A percentile compares a stretch with the other conserved stretches of the same genome.
Evolutionary conservation across 2,329 filamentous ascomycete species (phyloP).

Genomic region (Apiospora arundinis): DNA sequence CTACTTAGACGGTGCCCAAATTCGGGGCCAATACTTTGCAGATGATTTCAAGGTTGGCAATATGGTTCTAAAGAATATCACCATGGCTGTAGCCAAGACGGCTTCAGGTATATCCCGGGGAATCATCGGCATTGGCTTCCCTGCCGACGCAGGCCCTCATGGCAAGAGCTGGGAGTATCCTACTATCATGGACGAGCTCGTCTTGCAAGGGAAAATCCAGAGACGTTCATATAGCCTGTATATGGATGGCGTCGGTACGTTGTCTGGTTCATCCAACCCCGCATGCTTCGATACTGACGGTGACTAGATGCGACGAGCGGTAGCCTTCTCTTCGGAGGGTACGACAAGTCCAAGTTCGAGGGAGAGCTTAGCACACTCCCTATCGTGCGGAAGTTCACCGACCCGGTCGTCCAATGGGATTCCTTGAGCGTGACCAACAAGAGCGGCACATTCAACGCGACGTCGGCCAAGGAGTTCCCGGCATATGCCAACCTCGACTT

Average conservation of each 20-base stretch:
- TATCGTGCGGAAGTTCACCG: slow-evolving; percentile 3
- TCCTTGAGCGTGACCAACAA: slow-evolving; percentile 20
- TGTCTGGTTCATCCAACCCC: not conserved
- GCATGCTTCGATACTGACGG: not conserved
- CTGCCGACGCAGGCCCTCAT: not conserved
- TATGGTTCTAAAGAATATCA: slow-evolving; percentile 28
- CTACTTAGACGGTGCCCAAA: slow-evolving; percentile 17
- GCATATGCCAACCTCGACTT: slow-evolving; percentile 15
- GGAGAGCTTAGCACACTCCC: slow-evolving; percentile 16
- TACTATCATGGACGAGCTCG: slow-evolving; percentile 21
- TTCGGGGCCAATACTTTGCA: slow-evolving; percentile 18
- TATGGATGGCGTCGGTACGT: slow-evolving; percentile 14
- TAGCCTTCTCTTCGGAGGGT: slow-evolving; percentile 19
- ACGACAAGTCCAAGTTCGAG: slow-evolving; percentile 21
- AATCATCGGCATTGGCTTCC: slow-evolving; percentile 22
- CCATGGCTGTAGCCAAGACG: slow-evolving; percentile 32
- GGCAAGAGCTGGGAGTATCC: slow-evolving; percentile 19
- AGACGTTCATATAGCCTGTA: slow-evolving; percentile 21
- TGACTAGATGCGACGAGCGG: slow-evolving; percentile 18
- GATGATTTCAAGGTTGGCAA: slow-evolving; percentile 20
- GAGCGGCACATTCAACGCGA: slow-evolving; percentile 17
- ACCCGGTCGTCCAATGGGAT: slow-evolving; percentile 17
- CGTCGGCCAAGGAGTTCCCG: slow-evolving; percentile 10
- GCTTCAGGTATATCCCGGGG: slow-evolving; percentile 17
- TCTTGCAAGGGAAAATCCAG: slow-evolving; percentile 22